Base-by-base conservation (phyloP, 441 rosid genomes). In the Biscutella laevigata region DNA sequence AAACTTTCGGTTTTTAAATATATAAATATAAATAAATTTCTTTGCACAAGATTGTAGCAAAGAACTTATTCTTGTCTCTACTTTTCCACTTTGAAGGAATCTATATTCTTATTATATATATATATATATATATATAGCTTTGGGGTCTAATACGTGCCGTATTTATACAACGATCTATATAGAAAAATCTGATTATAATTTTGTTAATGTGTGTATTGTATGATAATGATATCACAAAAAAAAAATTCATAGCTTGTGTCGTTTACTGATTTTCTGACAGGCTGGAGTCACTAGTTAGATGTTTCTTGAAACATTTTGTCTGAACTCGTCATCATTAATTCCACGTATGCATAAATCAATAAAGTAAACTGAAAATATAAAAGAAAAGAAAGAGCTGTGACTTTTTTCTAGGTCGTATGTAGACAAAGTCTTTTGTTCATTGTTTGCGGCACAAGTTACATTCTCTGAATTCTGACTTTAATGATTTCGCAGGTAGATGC, bases 401-500 rank as follows among this genome's bases (percentile, higher is more conserved):
- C 38, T 19, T 33, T 22, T 8, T 29, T 37, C 24, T n/a, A 36
- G 28, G 20, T 25, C 59, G 0, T 43, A 5, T 38, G 19, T 17
- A 11, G 2, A 11, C 6, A 17, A 51, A 22, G 61, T 36, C 8
- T 28, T 24, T 53, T 62, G 13, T 2, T 43, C 9, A 4, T 46
- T 52, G 22, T 52, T 49, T 64, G 53, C 34, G 2, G 5, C 21
- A 49, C 53, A 60, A 14, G 71, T 60, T 46, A 64, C 4, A 9
- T 27, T 53, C 16, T 35, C 38, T 38, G 40, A 12, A 33, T 51
- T 51, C n/a, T n/a, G n/a, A n/a, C n/a, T n/a, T 25, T 13, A 44
- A 43, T 21, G 7, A 6, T 54, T 16, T 12, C 38, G 57, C 71
- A 90, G 98, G 83, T 90, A 3, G 98, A 90, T 72, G 92, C 92